Evolutionary conservation across 768 basidiomycete species (phyloP), one percentile per base, ranked within the genome.

Genomic region (Mycena vitilis): DNA sequence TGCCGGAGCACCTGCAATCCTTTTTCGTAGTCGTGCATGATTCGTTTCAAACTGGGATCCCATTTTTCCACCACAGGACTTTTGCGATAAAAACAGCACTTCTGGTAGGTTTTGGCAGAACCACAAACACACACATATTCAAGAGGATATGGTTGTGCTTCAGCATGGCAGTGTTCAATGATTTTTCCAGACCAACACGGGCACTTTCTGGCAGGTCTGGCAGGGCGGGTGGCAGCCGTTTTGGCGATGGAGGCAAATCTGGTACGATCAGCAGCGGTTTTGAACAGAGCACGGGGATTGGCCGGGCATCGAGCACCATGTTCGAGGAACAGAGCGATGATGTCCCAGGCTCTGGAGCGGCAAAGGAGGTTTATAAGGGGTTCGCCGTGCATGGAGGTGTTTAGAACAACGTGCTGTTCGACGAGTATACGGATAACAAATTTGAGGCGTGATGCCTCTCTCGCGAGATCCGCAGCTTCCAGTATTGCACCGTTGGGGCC

Each of bases 11-110:
- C n/a, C n/a, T n/a, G n/a, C n/a, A n/a, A n/a, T n/a, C n/a, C n/a
- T n/a, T n/a, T n/a, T n/a, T 59, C 65, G 30, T 54, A 66, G 34
- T 66, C 65, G 13, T 60, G 52, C 40, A 66, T 47, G 22, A 66
- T 60, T 7, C 59, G 58, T 1, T 66, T 53, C 34, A 47, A 15
- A 2, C 9, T 60, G 2, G 65, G 59, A 36, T 66, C 45, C 65
- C 65, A 66, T 48, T 60, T 60, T 38, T 66, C 58, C 23, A 25
- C 9, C 12, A 66, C 65, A 18, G 34, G 30, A 15, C 38, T 47
- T 44, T 23, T 53, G 34, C 58, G 65, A n/a, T 12, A 9, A n/a
- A 54, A 47, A 36, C 65, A 66, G 13, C 65, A 66, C 13, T 47
- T 60, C 15, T 55, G 0, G 10, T 66, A 66, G 42, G 51, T 60